These are phyloP conservation scores for Gaillardinia entomophila DNA, from an alignment of 805 yeast species.

Conservation along the genomic window DNA sequence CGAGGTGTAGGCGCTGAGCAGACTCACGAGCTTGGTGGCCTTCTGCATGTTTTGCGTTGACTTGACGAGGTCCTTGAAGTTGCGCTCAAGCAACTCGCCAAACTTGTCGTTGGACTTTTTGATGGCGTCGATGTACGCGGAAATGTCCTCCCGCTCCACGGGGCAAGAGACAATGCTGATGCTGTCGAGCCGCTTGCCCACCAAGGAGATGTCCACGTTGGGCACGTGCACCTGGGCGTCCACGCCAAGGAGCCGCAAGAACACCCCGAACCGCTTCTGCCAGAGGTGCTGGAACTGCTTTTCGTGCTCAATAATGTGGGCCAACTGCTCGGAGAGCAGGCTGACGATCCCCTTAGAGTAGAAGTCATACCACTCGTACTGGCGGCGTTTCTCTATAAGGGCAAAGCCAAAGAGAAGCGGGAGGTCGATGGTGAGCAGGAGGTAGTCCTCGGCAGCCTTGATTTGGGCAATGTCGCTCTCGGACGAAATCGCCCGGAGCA, in stretches of 20 bases:
- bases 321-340: conserved; percentile 52
- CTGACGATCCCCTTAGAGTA: conserved; percentile 32
- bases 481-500: conserved; percentile 18
- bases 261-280: conserved; percentile 54
- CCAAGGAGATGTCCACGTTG: conserved; percentile 8
- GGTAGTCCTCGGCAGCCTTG: conserved; percentile 29
- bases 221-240: conserved; percentile 5
- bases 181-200: conserved; percentile 4
- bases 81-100: conserved; percentile 34
- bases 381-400: conserved; percentile 54
- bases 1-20: conserved; percentile 24
- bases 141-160: conserved; percentile 28
- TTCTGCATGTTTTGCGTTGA: conserved; percentile 32
- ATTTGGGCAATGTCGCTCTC: conserved; percentile 16
- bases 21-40: conserved; percentile 24
- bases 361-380: conserved; percentile 51
- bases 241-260: conserved; percentile 13
- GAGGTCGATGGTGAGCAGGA: conserved; percentile 51
- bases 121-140: conserved; percentile 19
- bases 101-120: conserved; percentile 28
- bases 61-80: conserved; percentile 40
- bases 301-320: conserved; percentile 54
- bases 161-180: conserved; percentile 29
- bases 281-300: conserved; percentile 50
- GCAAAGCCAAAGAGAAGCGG: conserved; percentile 71